Base-by-base conservation (phyloP, 1,284 basidiomycete genomes). In the Bjerkandera adusta region DNA sequence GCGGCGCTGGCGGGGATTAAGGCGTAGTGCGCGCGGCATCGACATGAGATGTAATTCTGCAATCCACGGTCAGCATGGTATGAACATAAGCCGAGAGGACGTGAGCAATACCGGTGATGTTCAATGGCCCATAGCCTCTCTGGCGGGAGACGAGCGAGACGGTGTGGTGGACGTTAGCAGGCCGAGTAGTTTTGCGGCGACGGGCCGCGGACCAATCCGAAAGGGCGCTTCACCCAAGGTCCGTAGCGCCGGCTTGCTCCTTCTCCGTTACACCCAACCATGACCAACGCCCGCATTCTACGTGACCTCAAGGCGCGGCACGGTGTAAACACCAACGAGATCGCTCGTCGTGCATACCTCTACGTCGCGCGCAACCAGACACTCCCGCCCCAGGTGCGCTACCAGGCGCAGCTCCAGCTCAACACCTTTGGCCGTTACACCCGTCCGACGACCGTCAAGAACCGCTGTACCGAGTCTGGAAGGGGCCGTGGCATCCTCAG, bases 371-470 rank as follows among this genome's bases (percentile, higher is more conserved):
- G 93, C 54, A 96, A 97, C 69, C 84, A 91, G 61, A 80, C 82
- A 0, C 70, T 96, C 10, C 84, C 92, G 5, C 73, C 88, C 4
- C 85, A 91, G 61, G 80, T 97, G 45, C 88, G 96, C 50, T 92
- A 96, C 68, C 91, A 95, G 61, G 95, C 96, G n/a, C 95, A 97
- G 66, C 74, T 97, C 49, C 91, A 96, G 62, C 77, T 98, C 46
- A 96, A 95, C 68, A 81, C 84, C 16, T 92, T 97, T 60, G 85
- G 81, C 49, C 79, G 81, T 40, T 89, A 91, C 66, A 86, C 90
- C 7, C 81, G 89, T 29, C 89, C 90, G 16, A 83, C 82, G 6
- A 85, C 82, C 2, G 90, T 97, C 20, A 92, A 91, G 68, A 93
- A 95, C 65, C 75, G 93, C 15, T 98, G 95, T 60, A 70, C 73